These are phyloP conservation scores for Mortierella antarctica DNA, from an alignment of 192 early-diverging fungal genomes.

Conservation along the genomic window DNA sequence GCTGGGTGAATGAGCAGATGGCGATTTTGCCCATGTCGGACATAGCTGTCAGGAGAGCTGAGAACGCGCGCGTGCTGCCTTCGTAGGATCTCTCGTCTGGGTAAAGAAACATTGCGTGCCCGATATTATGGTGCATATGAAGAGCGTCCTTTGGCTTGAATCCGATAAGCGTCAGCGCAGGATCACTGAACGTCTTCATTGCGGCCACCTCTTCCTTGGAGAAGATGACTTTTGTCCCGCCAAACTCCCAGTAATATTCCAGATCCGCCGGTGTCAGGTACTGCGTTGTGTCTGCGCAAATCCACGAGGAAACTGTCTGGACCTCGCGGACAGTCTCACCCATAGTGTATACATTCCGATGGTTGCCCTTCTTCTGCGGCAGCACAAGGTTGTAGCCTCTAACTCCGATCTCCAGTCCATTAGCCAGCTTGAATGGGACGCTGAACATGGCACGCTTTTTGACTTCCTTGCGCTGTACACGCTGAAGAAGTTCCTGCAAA, in stretches of 20 bases:
- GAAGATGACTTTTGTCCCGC: constrained; percentile 78
- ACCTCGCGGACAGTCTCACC: constrained; percentile 66
- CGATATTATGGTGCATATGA: constrained; percentile 70
- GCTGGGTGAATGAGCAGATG: constrained; percentile 72
- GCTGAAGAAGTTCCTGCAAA: constrained; percentile 60
- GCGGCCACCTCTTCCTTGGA: constrained; percentile 73
- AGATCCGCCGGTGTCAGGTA: constrained; percentile 65
- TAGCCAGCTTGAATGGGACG: constrained; percentile 70
- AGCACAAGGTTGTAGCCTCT: constrained; percentile 71
- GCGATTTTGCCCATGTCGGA: constrained; percentile 68
- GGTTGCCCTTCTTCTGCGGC: constrained; percentile 59
- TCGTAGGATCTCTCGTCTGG: constrained; percentile 79
- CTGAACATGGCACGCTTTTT: constrained; percentile 70
- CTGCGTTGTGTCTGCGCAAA: constrained; percentile 71
- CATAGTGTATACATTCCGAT: constrained; percentile 60
- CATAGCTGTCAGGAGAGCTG: constrained; percentile 71
- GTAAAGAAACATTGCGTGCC: constrained; percentile 74
- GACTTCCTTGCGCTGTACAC: constrained; percentile 70
- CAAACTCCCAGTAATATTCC: constrained; percentile 76
- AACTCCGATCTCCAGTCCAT: constrained; percentile 74
- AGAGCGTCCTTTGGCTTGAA: constrained; percentile 69
- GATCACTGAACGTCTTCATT: constrained; percentile 70
- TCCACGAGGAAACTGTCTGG: constrained; percentile 64
- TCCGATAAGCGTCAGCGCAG: constrained; percentile 75
- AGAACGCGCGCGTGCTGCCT: constrained; percentile 79